Conservation (phyloP, 352 stramenopile genomes). For the Phytophthora macrochlamydospora region DNA sequence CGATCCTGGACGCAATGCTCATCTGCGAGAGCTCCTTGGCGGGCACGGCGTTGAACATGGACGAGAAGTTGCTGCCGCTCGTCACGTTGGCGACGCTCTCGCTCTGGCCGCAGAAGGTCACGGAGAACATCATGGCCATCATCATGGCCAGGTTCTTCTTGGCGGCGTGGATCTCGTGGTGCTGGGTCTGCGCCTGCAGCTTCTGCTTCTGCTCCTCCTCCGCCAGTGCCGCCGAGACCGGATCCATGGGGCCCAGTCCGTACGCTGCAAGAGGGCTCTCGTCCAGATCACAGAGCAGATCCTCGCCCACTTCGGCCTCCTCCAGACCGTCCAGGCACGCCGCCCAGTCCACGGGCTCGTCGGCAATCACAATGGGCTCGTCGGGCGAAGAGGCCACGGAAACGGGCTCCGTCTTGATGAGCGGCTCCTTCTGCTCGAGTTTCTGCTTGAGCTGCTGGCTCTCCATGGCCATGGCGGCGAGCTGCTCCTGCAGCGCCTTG, state of each 20-base stretch:
- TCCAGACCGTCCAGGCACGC: constrained; percentile 64
- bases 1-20: constrained; percentile 85
- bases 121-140: constrained; percentile 89
- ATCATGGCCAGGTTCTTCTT: constrained; percentile 92
- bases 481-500: constrained; percentile 72
- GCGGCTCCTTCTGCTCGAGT: constrained; percentile 33
- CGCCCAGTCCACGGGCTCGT: constrained; percentile 55
- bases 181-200: constrained; percentile 32
- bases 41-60: constrained; percentile 78
- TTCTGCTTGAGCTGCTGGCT: constrained; percentile 68
- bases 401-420: constrained; percentile 68
- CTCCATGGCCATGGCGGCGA: constrained; percentile 72
- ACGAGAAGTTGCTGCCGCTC: constrained; percentile 78
- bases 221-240: constrained; percentile 24
- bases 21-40: constrained; percentile 85
- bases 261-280: constrained; percentile 57
- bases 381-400: constrained; percentile 26
- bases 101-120: constrained; percentile 84
- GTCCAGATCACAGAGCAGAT: constrained; percentile 78
- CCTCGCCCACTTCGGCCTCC: constrained; percentile 58
- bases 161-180: constrained; percentile 79
- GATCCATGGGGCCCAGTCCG: constrained; percentile 37
- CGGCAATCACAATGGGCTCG: constrained; percentile 33
- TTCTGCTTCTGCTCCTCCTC: constrained; percentile 38
- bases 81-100: constrained; percentile 76